Evolutionary conservation across 371 early-diverging fungal genomes (phyloP).

Genomic region (Apophysomyces ossiformis): DNA sequence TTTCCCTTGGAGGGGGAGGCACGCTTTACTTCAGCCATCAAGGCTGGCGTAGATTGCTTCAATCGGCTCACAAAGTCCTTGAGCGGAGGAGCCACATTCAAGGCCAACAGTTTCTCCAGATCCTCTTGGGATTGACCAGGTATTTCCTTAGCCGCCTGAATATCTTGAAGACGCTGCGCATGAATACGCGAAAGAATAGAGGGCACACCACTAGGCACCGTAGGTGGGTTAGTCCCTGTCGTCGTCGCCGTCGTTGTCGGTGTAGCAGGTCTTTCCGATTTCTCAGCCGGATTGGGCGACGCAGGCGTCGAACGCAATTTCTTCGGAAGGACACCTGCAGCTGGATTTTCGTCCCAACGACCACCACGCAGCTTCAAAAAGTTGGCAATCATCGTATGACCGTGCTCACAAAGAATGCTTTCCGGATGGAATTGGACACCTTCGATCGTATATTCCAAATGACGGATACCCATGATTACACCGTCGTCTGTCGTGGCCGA

Average conservation of each 20-base stretch:
- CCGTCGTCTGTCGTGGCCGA: conserved; percentile 88
- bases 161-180: conserved; percentile 80
- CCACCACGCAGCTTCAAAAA: conserved; percentile 88
- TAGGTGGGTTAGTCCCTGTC: conserved; percentile 7
- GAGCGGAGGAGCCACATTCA: conserved; percentile 77
- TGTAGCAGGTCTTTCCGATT: conserved; percentile 30
- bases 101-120: conserved; percentile 68
- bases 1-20: conserved; percentile 96
- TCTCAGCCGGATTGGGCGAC: conserved; percentile 34
- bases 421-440: conserved; percentile 98
- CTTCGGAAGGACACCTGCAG: conserved; percentile 47
- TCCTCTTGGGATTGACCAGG: conserved; percentile 79
- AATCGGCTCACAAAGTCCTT: conserved; percentile 81
- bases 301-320: conserved; percentile 20
- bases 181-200: conserved; percentile 75
- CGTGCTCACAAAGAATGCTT: conserved; percentile 91
- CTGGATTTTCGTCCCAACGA: conserved; percentile 80
- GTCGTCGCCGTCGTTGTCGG: no score
- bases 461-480: conserved; percentile 94
- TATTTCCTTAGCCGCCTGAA: conserved; percentile 65
- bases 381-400: conserved; percentile 83
- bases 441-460: conserved; percentile 86
- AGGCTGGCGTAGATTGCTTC: conserved; percentile 60
- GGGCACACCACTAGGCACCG: conserved; percentile 32
- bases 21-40: conserved; percentile 97